Percentiles rank a stretch among this genome's conserved stretches.
These are phyloP conservation scores for Hyphodiscus sp. DNA, from an alignment of 2,329 filamentous ascomycete species.

Conservation along the genomic window DNA sequence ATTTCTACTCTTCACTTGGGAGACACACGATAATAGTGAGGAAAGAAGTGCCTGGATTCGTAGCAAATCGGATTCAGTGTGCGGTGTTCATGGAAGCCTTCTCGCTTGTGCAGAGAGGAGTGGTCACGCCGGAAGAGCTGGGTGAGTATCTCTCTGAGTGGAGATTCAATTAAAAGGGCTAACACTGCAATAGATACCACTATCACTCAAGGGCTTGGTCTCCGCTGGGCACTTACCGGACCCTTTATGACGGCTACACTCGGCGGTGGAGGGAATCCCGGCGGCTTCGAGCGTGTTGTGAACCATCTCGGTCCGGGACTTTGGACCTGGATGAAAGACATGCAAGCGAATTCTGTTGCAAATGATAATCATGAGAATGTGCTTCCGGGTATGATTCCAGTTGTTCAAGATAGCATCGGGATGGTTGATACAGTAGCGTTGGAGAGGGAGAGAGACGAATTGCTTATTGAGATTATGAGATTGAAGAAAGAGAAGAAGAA, in stretches of 20 bases:
- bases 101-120: conserved; percentile 30
- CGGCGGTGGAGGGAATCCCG: conserved; percentile 1
- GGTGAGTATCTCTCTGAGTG: conserved; percentile 10
- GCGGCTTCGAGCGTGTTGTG: neutral
- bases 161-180: too few relatives aligned
- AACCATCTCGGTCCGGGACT: neutral
- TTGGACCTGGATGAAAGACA: neutral
- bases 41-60: conserved; percentile 37
- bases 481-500: neutral
- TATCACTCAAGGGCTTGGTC: conserved; percentile 2
- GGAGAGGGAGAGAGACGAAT: conserved; percentile 1
- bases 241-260: conserved; percentile 1
- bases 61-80: conserved; percentile 41
- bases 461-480: neutral
- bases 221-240: conserved; percentile 3
- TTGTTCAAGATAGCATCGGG: neutral
- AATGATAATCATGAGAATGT: neutral
- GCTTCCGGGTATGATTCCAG: neutral
- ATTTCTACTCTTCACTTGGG: conserved; percentile 24
- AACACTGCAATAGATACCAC: neutral
- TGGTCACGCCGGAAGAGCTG: conserved; percentile 28
- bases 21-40: conserved; percentile 36
- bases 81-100: conserved; percentile 33
- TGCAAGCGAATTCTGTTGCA: neutral
- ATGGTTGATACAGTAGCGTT: neutral